A percentile compares a stretch with the other conserved stretches of the same genome.
Evolutionary conservation across 768 basidiomycete species (phyloP).

Genomic region (Leucocoprinus sp.): DNA sequence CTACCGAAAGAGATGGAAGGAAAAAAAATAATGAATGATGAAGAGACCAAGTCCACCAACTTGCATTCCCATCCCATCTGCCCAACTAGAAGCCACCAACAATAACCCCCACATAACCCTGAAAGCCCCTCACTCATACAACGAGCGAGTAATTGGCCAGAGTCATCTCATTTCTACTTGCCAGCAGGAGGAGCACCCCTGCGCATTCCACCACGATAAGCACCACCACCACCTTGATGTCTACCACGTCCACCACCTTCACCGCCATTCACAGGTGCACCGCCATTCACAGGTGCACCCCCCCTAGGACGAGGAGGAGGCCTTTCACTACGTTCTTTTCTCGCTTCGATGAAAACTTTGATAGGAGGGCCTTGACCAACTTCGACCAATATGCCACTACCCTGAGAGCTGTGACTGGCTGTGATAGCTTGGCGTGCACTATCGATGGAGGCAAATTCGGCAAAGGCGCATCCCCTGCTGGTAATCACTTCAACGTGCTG

Average conservation of each 20-base stretch:
- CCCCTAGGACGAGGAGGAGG: slow-evolving; percentile 64
- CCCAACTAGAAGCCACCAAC: no score
- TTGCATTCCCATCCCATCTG: no score
- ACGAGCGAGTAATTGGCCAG: background rate
- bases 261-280: slow-evolving; percentile 41
- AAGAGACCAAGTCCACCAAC: background rate
- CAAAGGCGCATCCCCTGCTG: slow-evolving; percentile 85
- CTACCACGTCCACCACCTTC: slow-evolving; percentile 33
- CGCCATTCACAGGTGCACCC: slow-evolving; percentile 48
- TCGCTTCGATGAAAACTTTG: slow-evolving; percentile 75
- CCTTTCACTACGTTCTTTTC: slow-evolving; percentile 87
- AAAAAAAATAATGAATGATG: background rate
- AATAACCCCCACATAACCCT: no score
- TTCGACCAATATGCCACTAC: slow-evolving; percentile 81
- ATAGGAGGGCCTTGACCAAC: slow-evolving; percentile 44
- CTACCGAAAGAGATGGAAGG: slow-evolving; percentile 1
- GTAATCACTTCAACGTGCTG: slow-evolving; percentile 88
- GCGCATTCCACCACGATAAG: slow-evolving; percentile 20
- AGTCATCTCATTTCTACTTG: slow-evolving; percentile 4
- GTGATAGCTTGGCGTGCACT: slow-evolving; percentile 81
- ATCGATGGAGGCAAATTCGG: slow-evolving; percentile 77
- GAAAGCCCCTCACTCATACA: no score
- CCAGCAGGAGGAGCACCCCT: slow-evolving; percentile 19
- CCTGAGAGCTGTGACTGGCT: slow-evolving; percentile 51
- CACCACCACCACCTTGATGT: slow-evolving; percentile 17